Conservation (phyloP, 1,284 basidiomycete genomes). For the Sanghuangporus baumii region DNA sequence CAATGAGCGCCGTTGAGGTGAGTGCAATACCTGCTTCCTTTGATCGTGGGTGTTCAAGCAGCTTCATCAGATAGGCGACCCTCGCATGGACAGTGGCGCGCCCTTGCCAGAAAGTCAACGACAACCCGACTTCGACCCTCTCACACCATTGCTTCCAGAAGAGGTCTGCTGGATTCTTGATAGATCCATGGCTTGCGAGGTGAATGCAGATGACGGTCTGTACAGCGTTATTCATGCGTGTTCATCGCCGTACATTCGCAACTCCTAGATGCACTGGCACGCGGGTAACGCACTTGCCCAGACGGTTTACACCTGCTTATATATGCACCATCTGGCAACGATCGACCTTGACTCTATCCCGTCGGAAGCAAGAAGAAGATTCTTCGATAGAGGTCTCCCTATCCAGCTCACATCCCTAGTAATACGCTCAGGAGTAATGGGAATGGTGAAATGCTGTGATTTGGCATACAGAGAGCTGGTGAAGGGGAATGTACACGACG, state of each 20-base stretch:
- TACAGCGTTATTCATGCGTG: slow-evolving; percentile 14
- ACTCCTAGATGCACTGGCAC: slow-evolving; percentile 79
- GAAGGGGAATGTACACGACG: slow-evolving; percentile 71
- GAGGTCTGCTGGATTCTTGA: slow-evolving; percentile 90
- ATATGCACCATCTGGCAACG: slow-evolving; percentile 64
- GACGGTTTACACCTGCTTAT: slow-evolving; percentile 78
- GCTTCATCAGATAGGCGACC: slow-evolving; percentile 72
- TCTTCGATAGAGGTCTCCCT: slow-evolving; percentile 32
- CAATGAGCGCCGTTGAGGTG: slow-evolving; percentile 88
- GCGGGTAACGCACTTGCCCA: slow-evolving; percentile 79
- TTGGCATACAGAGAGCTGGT: slow-evolving; percentile 76
- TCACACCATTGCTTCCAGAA: slow-evolving; percentile 55
- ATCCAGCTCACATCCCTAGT: slow-evolving; percentile 62
- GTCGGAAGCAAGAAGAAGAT: slow-evolving; percentile 23
- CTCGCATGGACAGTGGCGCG: slow-evolving; percentile 82
- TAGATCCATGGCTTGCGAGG: slow-evolving; percentile 75
- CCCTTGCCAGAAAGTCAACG: slow-evolving; percentile 39
- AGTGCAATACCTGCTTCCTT: slow-evolving; percentile 18
- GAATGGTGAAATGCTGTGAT: slow-evolving; percentile 79
- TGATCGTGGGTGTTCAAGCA: slow-evolving; percentile 15
- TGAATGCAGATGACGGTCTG: slow-evolving; percentile 32
- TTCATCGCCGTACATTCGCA: slow-evolving; percentile 18
- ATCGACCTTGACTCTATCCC: slow-evolving; percentile 53
- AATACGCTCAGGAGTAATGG: slow-evolving; percentile 65
- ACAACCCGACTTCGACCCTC: slow-evolving; percentile 56